These are phyloP conservation scores for Colletotrichum sp. DNA, from an alignment of 2,329 filamentous ascomycete species.

Conservation along the genomic window DNA sequence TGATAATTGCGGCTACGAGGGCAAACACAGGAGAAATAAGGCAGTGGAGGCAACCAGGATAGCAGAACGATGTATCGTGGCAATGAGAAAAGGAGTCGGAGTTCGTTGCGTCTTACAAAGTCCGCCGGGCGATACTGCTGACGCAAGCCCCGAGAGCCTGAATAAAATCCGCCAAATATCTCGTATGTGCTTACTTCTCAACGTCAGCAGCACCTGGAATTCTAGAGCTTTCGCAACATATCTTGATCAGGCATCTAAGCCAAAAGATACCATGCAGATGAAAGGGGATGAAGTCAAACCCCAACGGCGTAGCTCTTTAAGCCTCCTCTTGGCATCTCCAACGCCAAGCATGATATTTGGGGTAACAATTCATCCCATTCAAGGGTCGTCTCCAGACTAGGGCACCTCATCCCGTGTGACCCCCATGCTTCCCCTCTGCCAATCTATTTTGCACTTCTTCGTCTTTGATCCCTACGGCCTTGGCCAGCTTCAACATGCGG, in stretches of 20 bases:
- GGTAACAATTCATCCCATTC: background rate
- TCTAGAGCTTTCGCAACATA: background rate
- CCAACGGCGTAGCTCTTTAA: background rate
- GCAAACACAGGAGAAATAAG: no score
- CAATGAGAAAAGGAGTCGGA: background rate
- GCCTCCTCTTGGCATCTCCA: background rate
- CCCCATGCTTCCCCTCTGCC: background rate
- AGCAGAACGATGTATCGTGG: background rate
- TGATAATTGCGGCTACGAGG: background rate
- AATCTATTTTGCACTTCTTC: background rate
- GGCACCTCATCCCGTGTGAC: background rate
- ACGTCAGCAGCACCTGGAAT: no score
- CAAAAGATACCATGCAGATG: background rate
- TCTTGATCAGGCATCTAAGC: no score
- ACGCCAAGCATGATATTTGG: background rate
- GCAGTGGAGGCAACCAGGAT: background rate
- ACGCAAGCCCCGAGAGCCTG: background rate
- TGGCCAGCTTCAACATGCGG: background rate
- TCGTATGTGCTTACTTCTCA: background rate
- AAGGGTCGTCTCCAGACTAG: background rate
- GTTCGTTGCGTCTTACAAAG: background rate
- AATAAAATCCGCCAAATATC: rapidly evolving
- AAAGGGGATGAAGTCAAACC: background rate
- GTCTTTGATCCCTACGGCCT: background rate
- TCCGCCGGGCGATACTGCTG: background rate